Percentiles rank a stretch among this genome's conserved stretches.
Evolutionary conservation across 495 filamentous ascomycete genomes (phyloP).

Genomic region (Xylaria intraflava): DNA sequence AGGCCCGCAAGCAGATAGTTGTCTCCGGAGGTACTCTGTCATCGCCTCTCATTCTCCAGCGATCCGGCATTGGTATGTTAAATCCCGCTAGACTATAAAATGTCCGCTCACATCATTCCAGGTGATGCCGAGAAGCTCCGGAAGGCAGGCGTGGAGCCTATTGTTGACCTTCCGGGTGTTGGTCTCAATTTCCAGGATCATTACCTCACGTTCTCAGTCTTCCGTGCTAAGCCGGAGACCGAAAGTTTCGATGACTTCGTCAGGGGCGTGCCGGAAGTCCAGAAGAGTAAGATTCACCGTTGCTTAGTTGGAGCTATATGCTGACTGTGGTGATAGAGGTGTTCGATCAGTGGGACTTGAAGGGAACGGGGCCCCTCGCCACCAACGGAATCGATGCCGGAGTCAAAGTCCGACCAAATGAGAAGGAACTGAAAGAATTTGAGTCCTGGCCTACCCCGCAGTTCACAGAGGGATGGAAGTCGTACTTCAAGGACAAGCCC

Average conservation of each 20-base stretch:
- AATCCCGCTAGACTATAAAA: not conserved
- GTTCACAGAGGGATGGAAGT: slow-evolving; percentile 66
- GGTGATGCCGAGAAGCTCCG: slow-evolving; percentile 66
- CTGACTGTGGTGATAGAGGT: slow-evolving; percentile 32
- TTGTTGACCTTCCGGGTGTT: slow-evolving; percentile 74
- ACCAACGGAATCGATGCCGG: slow-evolving; percentile 83
- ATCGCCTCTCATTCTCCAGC: slow-evolving; percentile 71
- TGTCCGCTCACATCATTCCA: slow-evolving; percentile 12
- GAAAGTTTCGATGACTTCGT: slow-evolving; percentile 80
- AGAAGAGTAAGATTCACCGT: slow-evolving; percentile 43
- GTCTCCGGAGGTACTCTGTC: slow-evolving; percentile 75
- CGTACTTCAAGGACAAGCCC: slow-evolving; percentile 77
- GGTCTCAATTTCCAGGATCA: slow-evolving; percentile 83
- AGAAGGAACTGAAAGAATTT: slow-evolving; percentile 62
- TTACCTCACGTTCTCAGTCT: slow-evolving; percentile 73
- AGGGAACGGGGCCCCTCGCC: slow-evolving; percentile 72
- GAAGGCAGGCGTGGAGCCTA: slow-evolving; percentile 60
- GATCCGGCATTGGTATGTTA: slow-evolving; percentile 53
- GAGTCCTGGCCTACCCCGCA: slow-evolving; percentile 59
- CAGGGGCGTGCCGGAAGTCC: slow-evolving; percentile 62
- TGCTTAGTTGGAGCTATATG: not conserved
- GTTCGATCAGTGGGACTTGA: slow-evolving; percentile 70
- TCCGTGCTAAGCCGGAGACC: slow-evolving; percentile 66
- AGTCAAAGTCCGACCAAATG: slow-evolving; percentile 69
- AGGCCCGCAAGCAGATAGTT: slow-evolving; percentile 70